These are phyloP conservation scores for Leishmania tropica DNA, from an alignment of 208 protist species.

Conservation along the genomic window DNA sequence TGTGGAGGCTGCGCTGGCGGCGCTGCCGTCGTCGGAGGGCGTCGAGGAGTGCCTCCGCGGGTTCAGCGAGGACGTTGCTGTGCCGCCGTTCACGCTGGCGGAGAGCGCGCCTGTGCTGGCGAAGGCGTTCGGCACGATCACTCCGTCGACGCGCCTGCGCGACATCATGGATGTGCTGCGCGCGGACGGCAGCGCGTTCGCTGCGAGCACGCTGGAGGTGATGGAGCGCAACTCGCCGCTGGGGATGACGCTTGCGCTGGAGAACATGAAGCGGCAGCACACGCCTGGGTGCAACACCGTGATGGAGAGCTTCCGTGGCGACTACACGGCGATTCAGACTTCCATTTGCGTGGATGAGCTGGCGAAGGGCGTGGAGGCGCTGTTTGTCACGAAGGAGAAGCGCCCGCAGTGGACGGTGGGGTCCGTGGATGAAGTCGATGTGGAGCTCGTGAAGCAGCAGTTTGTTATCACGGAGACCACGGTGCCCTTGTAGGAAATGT, in stretches of 20 bases:
- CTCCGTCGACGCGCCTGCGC: constrained; percentile 36
- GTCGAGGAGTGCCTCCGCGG: constrained; percentile 43
- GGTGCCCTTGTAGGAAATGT: too few species aligned
- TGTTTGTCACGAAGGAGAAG: constrained; percentile 45
- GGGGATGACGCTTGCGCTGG: constrained; percentile 50
- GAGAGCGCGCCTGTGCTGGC: constrained; percentile 29
- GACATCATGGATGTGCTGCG: constrained; percentile 47
- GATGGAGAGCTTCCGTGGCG: constrained; percentile 22
- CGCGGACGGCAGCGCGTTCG: constrained; percentile 45
- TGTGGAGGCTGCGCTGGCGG: constrained; percentile 38
- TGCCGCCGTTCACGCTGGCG: constrained; percentile 58
- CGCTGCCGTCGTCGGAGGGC: constrained; percentile 19
- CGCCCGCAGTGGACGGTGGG: constrained; percentile 45
- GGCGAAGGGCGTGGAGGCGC: constrained; percentile 42
- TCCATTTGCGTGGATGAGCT: constrained; percentile 32
- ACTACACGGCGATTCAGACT: constrained; percentile 37
- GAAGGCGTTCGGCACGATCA: constrained; percentile 40
- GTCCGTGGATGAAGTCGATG: constrained; percentile 39
- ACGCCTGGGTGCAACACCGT: constrained; percentile 5
- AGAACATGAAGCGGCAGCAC: constrained; percentile 40
- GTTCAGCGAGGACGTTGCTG: constrained; percentile 19
- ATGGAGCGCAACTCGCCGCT: constrained; percentile 60
- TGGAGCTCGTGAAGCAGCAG: constrained; percentile 7
- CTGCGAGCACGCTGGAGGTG: constrained; percentile 28
- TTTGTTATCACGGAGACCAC: neutral